phyloP scores from a whole-genome alignment of 176 grass and related monocot species.

The Secale cereale region DNA sequence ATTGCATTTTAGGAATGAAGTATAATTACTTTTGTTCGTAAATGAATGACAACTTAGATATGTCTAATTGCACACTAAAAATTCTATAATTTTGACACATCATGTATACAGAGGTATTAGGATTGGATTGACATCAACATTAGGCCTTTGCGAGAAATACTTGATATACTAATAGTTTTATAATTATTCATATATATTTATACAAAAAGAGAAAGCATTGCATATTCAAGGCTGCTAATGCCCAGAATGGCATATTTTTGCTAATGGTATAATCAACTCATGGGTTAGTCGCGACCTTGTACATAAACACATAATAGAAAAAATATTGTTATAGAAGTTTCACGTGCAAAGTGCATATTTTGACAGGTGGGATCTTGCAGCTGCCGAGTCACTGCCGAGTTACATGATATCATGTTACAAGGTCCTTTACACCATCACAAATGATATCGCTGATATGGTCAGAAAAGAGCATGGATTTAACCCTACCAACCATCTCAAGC shows the following conservation, averaged over 20 bases:
- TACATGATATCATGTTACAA: constrained; percentile 61
- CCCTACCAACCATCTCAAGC: constrained; percentile 32
- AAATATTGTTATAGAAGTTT: not conserved
- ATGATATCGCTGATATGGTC: constrained; percentile 40
- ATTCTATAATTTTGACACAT: too few relatives aligned
- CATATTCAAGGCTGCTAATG: too few relatives aligned
- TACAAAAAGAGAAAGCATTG: too few relatives aligned
- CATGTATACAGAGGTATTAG: too few relatives aligned
- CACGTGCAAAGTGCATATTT: not conserved
- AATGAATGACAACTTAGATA: not conserved
- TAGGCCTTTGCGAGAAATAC: too few relatives aligned
- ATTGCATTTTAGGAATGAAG: not conserved
- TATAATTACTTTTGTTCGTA: not conserved
- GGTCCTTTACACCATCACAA: constrained; percentile 39
- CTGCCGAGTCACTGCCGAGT: constrained; percentile 34
- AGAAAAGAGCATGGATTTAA: constrained; percentile 44
- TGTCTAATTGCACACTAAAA: too few relatives aligned
- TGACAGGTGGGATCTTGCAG: constrained; percentile 45
- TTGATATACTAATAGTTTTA: too few relatives aligned
- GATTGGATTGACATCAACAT: too few relatives aligned
- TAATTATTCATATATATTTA: too few relatives aligned
- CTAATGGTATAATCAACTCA: not conserved
- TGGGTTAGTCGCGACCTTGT: not conserved
- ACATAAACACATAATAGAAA: too few relatives aligned
- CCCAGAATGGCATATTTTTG: too few relatives aligned